These are phyloP conservation scores for Perkinsus marinus DNA, from an alignment of 169 alveolate species.

Conservation along the genomic window DNA sequence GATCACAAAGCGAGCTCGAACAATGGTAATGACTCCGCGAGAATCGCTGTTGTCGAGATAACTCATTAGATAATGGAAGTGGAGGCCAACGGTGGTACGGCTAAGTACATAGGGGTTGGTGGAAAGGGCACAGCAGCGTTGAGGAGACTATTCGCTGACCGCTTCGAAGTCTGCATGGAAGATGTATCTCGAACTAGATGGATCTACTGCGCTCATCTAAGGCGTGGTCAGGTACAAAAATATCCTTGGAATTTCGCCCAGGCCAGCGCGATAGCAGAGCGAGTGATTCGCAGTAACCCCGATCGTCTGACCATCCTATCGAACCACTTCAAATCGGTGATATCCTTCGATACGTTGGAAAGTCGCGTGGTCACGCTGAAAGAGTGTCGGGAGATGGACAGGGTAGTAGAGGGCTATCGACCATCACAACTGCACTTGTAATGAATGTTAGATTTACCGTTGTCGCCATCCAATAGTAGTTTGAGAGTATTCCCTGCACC, in stretches of 20 bases:
- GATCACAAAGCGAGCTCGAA: slow-evolving; percentile 32
- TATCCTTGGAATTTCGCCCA: slow-evolving; percentile 49
- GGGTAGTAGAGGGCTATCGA: too few relatives aligned
- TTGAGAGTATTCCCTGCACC: too few relatives aligned
- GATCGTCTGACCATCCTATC: slow-evolving; percentile 42
- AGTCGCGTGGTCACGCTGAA: background rate
- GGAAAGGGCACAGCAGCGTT: slow-evolving; percentile 42
- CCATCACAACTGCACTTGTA: too few relatives aligned
- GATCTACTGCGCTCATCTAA: slow-evolving; percentile 11
- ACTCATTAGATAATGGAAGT: slow-evolving; percentile 20
- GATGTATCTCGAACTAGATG: slow-evolving; percentile 14
- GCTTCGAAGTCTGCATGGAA: slow-evolving; percentile 23
- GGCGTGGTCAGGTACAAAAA: slow-evolving; percentile 16
- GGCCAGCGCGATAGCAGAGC: slow-evolving; percentile 39
- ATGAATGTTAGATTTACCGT: too few relatives aligned
- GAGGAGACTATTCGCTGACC: slow-evolving; percentile 35
- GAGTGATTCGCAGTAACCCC: slow-evolving; percentile 45
- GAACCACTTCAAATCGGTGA: slow-evolving; percentile 63
- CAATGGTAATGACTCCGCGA: slow-evolving; percentile 2
- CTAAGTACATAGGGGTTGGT: slow-evolving; percentile 31
- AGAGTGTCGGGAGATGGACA: slow-evolving; percentile 1
- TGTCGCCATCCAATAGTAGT: too few relatives aligned
- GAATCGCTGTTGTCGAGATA: background rate
- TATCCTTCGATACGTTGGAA: slow-evolving; percentile 49
- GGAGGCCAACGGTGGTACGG: slow-evolving; percentile 8